These are phyloP conservation scores for Heterobasidion occidentale DNA, from an alignment of 1,284 basidiomycete genomes.

Conservation along the genomic window DNA sequence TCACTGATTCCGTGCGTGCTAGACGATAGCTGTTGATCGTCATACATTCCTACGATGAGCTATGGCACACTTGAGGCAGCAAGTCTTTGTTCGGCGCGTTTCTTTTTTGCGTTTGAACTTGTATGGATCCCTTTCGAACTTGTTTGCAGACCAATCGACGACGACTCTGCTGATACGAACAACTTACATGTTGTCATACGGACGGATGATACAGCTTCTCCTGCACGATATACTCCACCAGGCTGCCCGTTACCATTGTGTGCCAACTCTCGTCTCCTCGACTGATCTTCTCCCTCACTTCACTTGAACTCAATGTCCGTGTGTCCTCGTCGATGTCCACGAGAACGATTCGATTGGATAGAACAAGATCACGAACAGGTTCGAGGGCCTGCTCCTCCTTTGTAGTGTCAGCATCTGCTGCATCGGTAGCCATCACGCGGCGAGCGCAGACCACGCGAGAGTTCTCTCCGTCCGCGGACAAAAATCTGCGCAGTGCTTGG, in stretches of 20 bases:
- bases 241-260: constrained; percentile 30
- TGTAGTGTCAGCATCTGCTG: constrained; percentile 11
- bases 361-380: constrained; percentile 18
- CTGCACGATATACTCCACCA: constrained; percentile 42
- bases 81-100: no score
- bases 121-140: no score
- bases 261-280: constrained; percentile 27
- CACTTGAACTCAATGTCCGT: constrained; percentile 65
- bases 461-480: constrained; percentile 51
- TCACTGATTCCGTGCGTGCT: no score
- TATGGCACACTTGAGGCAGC: no score
- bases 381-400: constrained; percentile 18
- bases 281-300: constrained; percentile 49
- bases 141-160: no score
- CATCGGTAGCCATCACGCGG: constrained; percentile 25
- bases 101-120: no score
- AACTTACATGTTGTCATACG: neutral
- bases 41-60: no score
- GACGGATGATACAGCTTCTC: constrained; percentile 38
- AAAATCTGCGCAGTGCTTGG: constrained; percentile 49
- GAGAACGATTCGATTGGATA: constrained; percentile 42
- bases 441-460: constrained; percentile 70
- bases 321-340: constrained; percentile 53
- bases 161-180: no score
- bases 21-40: no score